Base-by-base conservation (phyloP, 208 protist genomes). In the Trypanosoma rangeli region DNA sequence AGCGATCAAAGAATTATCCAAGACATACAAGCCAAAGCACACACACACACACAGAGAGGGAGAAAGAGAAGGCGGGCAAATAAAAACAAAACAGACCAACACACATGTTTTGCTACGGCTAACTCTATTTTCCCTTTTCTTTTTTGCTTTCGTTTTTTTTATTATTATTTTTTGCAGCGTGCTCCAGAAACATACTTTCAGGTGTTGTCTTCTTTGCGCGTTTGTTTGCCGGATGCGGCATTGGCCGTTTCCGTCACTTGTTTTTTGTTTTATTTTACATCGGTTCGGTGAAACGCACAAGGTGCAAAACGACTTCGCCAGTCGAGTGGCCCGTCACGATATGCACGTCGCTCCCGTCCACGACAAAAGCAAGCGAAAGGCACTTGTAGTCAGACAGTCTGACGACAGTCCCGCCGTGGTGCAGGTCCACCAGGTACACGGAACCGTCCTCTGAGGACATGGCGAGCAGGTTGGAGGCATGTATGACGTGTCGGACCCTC, bases 381-480 rank as follows among this genome's bases (percentile, higher is more conserved):
- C 70, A 79, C 28, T 79, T 72, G 63, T 79, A 75, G 50, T 73
- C 53, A 5, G 64, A 31, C 22, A 73, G 42, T 37, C 61, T 72
- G 60, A 39, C 66, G 29, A 71, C 59, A 2, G 46, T 42, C 46
- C 64, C 70, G 10, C 70, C 60, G 1, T 61, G 64, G 28, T 37
- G 20, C 63, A 71, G 28, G 31, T 71, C 65, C 37, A 77, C 49
- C 26, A 77, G 4, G 46, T 63, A 77, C 39, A 77, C 59, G 13
- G 72, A 77, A 1, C 72, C 72, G 42, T 70, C 48, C 37, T 61
- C 63, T 44, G 20, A 39, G 13, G 58, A 24, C 29, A 71, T 26
- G 7, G 71, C 39, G 37, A 77, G 22, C 18, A 77, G 28, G 15
- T 67, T 49, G 10, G 59, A 67, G 67, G 35, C 35, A 4, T 54